These are phyloP conservation scores for Solanum sitiens DNA, from an alignment of 257 asterid genomes.

Conservation along the genomic window DNA sequence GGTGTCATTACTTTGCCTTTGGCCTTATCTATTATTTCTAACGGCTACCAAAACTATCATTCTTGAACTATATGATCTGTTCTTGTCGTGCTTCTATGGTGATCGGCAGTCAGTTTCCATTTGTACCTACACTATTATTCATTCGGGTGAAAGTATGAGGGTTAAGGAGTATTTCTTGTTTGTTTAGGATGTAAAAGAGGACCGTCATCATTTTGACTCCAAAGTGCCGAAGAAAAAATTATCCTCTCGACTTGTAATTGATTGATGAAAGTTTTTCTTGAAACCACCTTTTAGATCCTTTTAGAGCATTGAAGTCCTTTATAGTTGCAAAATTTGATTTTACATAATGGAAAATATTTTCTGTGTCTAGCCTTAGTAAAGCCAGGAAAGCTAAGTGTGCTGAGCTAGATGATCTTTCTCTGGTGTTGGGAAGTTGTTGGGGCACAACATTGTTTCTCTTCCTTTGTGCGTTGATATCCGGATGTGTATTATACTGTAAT, in stretches of 20 bases:
- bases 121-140: neutral
- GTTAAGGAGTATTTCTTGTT: neutral
- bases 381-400: neutral
- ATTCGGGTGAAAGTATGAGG: neutral
- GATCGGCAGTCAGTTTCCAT: neutral
- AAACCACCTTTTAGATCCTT: neutral
- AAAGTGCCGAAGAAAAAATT: neutral
- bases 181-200: neutral
- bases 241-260: neutral
- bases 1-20: slow-evolving; percentile 47
- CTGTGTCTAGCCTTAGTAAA: neutral
- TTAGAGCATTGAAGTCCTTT: neutral
- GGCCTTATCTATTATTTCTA: slow-evolving; percentile 25
- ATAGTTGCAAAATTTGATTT: neutral
- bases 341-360: neutral
- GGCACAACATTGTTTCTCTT: neutral
- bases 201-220: neutral
- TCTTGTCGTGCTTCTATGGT: neutral
- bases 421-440: neutral
- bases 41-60: slow-evolving; percentile 8
- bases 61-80: slow-evolving; percentile 8
- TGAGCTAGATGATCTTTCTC: neutral
- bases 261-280: neutral
- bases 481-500: neutral
- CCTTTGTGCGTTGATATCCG: neutral